Evolutionary conservation across 2,329 filamentous ascomycete genomes (phyloP), one percentile per base, ranked within the genome.

Genomic region (Penicillium fuscoglaucum): DNA sequence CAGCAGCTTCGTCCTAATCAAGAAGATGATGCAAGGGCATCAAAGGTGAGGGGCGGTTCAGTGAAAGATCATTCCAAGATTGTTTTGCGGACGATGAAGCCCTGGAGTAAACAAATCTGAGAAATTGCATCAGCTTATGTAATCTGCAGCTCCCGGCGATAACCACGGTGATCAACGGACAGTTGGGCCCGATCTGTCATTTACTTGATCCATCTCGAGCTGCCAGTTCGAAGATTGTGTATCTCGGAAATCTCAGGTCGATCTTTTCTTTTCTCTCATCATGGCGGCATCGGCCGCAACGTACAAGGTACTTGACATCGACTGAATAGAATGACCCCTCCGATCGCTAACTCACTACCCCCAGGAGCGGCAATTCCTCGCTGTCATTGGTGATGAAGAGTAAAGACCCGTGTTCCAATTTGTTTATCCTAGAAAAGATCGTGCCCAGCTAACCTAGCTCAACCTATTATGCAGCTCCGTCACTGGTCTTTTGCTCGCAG

Each of bases 371-470:
- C 90, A 99, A 79, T 96, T 99, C 74, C 86, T 99, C 59, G 95
- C 95, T 64, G 93, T 99, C 49, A 99, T 99, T 73, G 95, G 95
- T 52, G 95, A 99, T 77, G 95, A 99, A 86, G 95, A 77, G 76
- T 78, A 71, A 67, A 44, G 19, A 33, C 51, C 46, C 17, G 45
- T 39, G 2, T 4, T 33, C 12, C 2, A 17, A 6, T 19, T 10
- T 47, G 24, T 10, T 17, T 9, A 49, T 15, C 21, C 9, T 45
- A 33, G 17, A 35, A 39, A 24, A 10, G 2, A n/a, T 24, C 8
- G 6, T 12, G 2, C 13, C 21, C 9, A 55, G 53, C 67, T 69
- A 64, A 74, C 50, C 24, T 57, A n/a, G 50, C 17, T 28, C 44
- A 10, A 37, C 26, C 29, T 41, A 28, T n/a, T 28, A 17, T 57